Evolutionary conservation across 2,329 filamentous ascomycete species (phyloP).

Genomic region (Aureobasidium sp.): DNA sequence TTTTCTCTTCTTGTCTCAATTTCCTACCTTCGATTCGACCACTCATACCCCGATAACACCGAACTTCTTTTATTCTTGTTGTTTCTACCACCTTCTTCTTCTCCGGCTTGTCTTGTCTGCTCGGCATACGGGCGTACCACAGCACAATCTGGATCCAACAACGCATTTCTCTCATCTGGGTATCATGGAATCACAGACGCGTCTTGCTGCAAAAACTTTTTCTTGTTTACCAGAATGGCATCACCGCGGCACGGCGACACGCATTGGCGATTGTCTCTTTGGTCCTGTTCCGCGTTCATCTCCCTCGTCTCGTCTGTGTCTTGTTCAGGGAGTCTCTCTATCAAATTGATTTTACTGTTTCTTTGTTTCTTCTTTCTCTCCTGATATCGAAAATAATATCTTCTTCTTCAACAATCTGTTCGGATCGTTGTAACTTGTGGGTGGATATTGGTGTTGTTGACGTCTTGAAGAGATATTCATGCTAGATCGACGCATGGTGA

Average conservation of each 20-base stretch:
- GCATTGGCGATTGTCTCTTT: background rate
- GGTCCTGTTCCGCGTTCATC: background rate
- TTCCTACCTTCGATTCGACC: constrained; percentile 10
- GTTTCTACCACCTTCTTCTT: background rate
- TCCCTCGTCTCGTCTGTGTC: background rate
- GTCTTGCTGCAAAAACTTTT: background rate
- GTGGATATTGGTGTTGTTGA: background rate
- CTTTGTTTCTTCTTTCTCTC: background rate
- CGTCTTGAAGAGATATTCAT: background rate
- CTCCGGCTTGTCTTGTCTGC: background rate
- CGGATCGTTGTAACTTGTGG: background rate
- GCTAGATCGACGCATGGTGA: background rate
- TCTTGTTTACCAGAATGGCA: background rate
- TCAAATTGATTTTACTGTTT: background rate
- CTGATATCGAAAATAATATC: background rate
- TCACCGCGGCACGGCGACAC: background rate
- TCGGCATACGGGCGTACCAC: background rate
- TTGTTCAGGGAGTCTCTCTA: background rate
- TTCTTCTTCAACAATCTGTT: background rate
- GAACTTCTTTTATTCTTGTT: constrained; percentile 8
- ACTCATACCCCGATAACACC: constrained; percentile 11
- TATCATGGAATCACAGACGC: constrained; percentile 7
- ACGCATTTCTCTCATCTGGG: constrained; percentile 1
- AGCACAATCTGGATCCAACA: background rate
- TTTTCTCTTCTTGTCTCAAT: background rate